Base-by-base conservation (phyloP, 768 basidiomycete genomes). In the Tricholoma bakamatsutake region DNA sequence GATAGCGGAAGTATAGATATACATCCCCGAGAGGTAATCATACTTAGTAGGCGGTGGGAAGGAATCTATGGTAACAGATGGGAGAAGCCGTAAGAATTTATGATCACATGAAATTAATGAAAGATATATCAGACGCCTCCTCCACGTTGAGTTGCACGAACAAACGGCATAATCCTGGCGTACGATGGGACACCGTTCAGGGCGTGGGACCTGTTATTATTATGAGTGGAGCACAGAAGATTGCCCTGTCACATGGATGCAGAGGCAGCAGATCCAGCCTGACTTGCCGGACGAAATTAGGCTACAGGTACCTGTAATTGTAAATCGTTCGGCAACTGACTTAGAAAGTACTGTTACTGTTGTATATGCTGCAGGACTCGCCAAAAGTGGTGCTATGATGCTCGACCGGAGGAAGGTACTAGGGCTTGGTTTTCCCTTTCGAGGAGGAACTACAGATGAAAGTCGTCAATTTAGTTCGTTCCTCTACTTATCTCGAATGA, bases 381-480 rank as follows among this genome's bases (percentile, higher is more conserved):
- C 46, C 28, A 15, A n/a, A 15, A 24, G 12, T 27, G 11, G 43
- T 45, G 43, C 13, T 4, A n/a, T n/a, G 27, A 28, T 47, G 40
- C 10, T 17, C 8, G 6, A 31, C 4, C 4, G 46, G 5, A 13
- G 7, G 15, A 31, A 11, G 27, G 2, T 30, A 28, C 56, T 50
- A 63, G 39, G 58, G 58, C 56, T 59, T 61, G 11, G 35, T 46
- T 53, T 65, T 65, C 21, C 59, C 57, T 52, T 65, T 63, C 33
- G 58, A 57, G 31, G 61, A 45, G 18, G 54, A 39, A 24, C 64
- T 64, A 18, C 9, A 45, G 37, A 35, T 37, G 11, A 18, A 5
- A 49, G 15, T 53, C 17, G 5, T 7, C 8, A 5, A 18, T 8
- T 55, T 33, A 57, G 50, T 17, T 18, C 13, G 18, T 39, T 12